Conservation (phyloP, 2,329 filamentous ascomycete species). For the Westerdykella aurantiaca region DNA sequence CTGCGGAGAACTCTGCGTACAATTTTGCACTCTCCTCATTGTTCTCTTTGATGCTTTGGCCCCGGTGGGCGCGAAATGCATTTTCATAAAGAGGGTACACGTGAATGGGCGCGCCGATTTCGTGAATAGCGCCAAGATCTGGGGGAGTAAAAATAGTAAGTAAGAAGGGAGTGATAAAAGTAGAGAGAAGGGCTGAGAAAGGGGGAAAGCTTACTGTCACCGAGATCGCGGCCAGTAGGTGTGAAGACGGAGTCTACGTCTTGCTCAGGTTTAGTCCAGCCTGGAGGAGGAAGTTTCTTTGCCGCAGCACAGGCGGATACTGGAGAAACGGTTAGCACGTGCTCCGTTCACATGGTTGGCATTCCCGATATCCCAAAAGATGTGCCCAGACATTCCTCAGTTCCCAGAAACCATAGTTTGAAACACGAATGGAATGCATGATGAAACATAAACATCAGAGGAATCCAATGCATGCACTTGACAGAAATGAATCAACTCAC, state of each 20-base stretch:
- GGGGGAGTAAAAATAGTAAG: no score
- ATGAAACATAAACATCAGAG: neutral
- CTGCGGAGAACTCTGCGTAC: slow-evolving; percentile 56
- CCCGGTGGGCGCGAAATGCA: slow-evolving; percentile 52
- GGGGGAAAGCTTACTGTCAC: slow-evolving; percentile 32
- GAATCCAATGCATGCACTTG: neutral
- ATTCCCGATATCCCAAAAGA: slow-evolving; percentile 1
- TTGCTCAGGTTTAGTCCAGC: slow-evolving; percentile 52
- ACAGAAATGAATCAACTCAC: slow-evolving; percentile 34
- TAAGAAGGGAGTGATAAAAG: slow-evolving; percentile 1
- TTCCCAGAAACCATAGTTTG: neutral
- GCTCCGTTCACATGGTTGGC: neutral
- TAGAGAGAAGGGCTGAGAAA: slow-evolving; percentile 5
- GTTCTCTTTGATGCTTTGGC: slow-evolving; percentile 53
- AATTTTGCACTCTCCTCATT: slow-evolving; percentile 54
- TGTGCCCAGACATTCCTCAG: no score
- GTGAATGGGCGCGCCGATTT: slow-evolving; percentile 59
- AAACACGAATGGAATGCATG: neutral
- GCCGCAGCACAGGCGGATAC: slow-evolving; percentile 50
- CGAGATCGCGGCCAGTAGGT: slow-evolving; percentile 45
- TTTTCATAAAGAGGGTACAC: slow-evolving; percentile 65
- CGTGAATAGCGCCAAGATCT: slow-evolving; percentile 54
- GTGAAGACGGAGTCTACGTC: slow-evolving; percentile 46
- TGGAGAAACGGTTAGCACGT: slow-evolving; percentile 16
- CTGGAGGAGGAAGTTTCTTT: slow-evolving; percentile 51